Percentiles rank a stretch among this genome's conserved stretches.
Evolutionary conservation across 1,139 yeast species (phyloP).

Genomic region (Sugiyamaella castrensis): DNA sequence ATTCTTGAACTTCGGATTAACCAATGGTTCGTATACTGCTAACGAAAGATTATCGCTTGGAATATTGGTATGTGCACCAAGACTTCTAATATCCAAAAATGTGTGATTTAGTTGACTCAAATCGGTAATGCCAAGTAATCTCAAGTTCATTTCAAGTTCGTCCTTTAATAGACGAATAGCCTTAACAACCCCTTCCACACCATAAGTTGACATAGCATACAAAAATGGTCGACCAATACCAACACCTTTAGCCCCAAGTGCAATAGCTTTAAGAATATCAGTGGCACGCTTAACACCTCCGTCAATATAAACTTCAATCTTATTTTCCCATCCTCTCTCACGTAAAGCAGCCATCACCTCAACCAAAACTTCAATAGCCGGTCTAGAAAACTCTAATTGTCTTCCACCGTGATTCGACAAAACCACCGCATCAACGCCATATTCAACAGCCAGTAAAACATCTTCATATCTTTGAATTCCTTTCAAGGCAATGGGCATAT

Average conservation of each 20-base stretch:
- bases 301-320: slow-evolving; percentile 63
- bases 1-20: slow-evolving; percentile 32
- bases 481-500: slow-evolving; percentile 62
- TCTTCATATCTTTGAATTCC: slow-evolving; percentile 72
- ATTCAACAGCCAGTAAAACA: slow-evolving; percentile 58
- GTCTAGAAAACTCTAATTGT: slow-evolving; percentile 66
- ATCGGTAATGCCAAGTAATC: slow-evolving; percentile 72
- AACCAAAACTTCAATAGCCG: slow-evolving; percentile 65
- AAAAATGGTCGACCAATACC: slow-evolving; percentile 76
- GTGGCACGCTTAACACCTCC: slow-evolving; percentile 78
- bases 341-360: slow-evolving; percentile 59
- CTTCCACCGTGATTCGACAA: slow-evolving; percentile 79
- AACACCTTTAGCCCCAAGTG: slow-evolving; percentile 75
- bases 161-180: slow-evolving; percentile 77
- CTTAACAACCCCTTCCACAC: slow-evolving; percentile 72
- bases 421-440: slow-evolving; percentile 63
- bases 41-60: slow-evolving; percentile 49
- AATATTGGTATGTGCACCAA: slow-evolving; percentile 43
- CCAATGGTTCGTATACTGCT: slow-evolving; percentile 43
- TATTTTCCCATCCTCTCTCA: slow-evolving; percentile 47
- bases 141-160: slow-evolving; percentile 85
- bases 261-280: slow-evolving; percentile 66
- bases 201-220: slow-evolving; percentile 73
- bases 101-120: slow-evolving; percentile 60
- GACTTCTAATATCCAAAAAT: slow-evolving; percentile 47